Evolutionary conservation across 177 flowering plant species (phyloP).

Genomic region (Vitis hybrid): DNA sequence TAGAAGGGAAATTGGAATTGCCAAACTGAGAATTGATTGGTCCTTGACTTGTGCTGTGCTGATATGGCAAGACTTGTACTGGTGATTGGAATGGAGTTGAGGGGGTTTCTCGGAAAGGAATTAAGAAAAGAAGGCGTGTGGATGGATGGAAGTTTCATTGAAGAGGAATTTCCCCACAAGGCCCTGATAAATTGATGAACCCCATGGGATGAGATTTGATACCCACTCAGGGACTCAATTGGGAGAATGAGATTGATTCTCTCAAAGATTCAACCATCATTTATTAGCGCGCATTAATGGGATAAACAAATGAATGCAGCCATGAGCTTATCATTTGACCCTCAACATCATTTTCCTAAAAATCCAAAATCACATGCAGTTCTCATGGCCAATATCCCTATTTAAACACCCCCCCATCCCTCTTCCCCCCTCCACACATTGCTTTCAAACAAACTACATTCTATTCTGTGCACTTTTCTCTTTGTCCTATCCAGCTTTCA

Average conservation of each 20-base stretch:
- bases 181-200: too few relatives aligned
- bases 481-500: constrained; percentile 6
- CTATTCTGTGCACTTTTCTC: constrained; percentile 11
- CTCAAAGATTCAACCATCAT: background rate
- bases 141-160: too few relatives aligned
- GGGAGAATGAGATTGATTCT: background rate
- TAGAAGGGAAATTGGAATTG: too few relatives aligned
- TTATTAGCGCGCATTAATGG: background rate
- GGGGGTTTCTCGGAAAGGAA: too few relatives aligned
- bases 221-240: background rate
- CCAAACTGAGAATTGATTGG: too few relatives aligned
- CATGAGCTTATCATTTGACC: constrained; percentile 20
- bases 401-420: constrained; percentile 34
- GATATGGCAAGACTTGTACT: too few relatives aligned
- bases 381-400: constrained; percentile 25
- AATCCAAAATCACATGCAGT: constrained; percentile 32
- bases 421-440: constrained; percentile 29
- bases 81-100: too few relatives aligned
- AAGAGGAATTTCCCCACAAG: too few relatives aligned
- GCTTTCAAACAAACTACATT: constrained; percentile 2
- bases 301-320: constrained; percentile 12
- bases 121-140: too few relatives aligned
- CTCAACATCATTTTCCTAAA: constrained; percentile 4
- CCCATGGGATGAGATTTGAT: background rate
- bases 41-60: too few relatives aligned